Percentiles rank a stretch among this genome's conserved stretches.
phyloP scores from a whole-genome alignment of 106 monocot genomes.

The Dactylorhiza incarnata region DNA sequence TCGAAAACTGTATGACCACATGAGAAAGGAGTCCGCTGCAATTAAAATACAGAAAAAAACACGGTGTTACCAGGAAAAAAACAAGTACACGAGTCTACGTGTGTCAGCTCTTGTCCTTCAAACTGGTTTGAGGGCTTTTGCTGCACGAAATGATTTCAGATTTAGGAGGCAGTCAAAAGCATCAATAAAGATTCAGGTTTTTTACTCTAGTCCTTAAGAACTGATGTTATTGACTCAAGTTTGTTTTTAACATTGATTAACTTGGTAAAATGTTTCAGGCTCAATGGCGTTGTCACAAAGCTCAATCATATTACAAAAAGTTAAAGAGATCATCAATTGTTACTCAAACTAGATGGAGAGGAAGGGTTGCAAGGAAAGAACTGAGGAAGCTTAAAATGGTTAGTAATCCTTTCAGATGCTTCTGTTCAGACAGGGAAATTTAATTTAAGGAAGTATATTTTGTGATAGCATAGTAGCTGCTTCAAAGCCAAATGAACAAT shows the following conservation, averaged over 20 bases:
- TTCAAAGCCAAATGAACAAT: neutral
- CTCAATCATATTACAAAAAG: constrained; percentile 50
- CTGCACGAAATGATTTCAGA: constrained; percentile 68
- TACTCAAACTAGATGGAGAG: constrained; percentile 92
- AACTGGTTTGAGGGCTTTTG: constrained; percentile 78
- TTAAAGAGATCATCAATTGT: constrained; percentile 59
- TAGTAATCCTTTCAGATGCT: constrained; percentile 3
- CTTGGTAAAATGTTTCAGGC: constrained; percentile 27
- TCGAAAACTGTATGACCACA: constrained; percentile 55
- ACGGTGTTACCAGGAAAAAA: constrained; percentile 55
- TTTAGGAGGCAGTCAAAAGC: constrained; percentile 61
- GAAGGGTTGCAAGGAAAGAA: constrained; percentile 73
- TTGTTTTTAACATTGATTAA: constrained; percentile 5
- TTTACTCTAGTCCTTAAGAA: neutral
- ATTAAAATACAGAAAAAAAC: constrained; percentile 78
- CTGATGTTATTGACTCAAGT: neutral
- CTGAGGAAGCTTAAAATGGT: constrained; percentile 99
- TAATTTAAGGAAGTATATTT: neutral
- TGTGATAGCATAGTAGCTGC: neutral
- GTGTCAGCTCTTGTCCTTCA: constrained; percentile 62
- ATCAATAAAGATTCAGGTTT: constrained; percentile 71
- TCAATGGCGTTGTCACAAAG: constrained; percentile 63
- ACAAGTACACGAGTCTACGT: constrained; percentile 44
- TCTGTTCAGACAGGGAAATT: neutral
- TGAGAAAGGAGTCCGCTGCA: constrained; percentile 73